Evolutionary conservation across 345 rosid genomes (phyloP).

Genomic region (Balakata baccata): DNA sequence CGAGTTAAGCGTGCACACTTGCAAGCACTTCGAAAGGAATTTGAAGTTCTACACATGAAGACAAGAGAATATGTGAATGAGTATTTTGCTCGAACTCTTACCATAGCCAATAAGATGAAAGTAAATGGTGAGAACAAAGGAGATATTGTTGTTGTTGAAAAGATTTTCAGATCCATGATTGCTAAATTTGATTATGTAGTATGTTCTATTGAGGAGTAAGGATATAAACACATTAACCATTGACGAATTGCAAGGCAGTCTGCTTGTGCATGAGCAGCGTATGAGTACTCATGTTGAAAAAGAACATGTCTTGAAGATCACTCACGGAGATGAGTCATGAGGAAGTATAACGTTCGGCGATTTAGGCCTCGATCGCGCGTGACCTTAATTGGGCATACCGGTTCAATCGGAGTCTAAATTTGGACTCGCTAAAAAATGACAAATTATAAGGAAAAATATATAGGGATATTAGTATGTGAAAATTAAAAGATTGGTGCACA

Average conservation of each 20-base stretch:
- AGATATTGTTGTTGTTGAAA: neutral
- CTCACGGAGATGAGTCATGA: no score
- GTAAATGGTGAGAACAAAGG: neutral
- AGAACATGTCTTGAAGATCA: no score
- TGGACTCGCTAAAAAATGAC: no score
- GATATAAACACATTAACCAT: neutral
- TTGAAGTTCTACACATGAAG: neutral
- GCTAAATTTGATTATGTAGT: neutral
- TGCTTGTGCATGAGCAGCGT: no score
- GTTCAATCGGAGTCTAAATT: no score
- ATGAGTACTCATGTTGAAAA: no score
- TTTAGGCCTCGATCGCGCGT: no score
- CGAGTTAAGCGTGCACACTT: neutral
- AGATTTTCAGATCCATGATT: neutral
- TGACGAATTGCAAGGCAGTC: neutral
- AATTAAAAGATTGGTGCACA: no score
- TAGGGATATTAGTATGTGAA: no score
- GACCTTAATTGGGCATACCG: no score
- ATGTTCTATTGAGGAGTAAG: neutral
- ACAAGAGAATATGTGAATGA: neutral
- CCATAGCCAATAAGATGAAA: neutral
- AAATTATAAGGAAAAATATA: no score
- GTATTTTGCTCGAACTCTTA: neutral
- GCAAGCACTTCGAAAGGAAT: neutral
- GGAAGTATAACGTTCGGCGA: no score